A percentile compares a stretch with the other conserved stretches of the same genome.
Conservation (phyloP, 2,329 filamentous ascomycete species). For the Septoria linicola region DNA sequence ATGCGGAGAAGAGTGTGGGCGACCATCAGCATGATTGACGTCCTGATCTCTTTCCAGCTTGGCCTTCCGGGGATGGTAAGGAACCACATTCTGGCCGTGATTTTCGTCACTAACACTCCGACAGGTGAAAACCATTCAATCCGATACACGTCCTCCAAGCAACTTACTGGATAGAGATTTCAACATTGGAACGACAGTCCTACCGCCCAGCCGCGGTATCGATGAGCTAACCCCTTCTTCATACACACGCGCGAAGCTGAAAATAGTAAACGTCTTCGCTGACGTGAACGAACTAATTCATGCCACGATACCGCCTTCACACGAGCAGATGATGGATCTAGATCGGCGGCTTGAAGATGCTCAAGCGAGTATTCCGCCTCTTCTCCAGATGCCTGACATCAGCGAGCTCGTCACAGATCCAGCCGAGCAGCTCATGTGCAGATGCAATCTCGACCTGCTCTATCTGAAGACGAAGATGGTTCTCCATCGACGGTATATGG, state of each 20-base stretch:
- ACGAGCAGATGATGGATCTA: constrained; percentile 42
- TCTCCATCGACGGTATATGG: constrained; percentile 56
- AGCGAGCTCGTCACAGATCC: constrained; percentile 50
- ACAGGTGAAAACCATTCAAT: constrained; percentile 36
- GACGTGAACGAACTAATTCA: constrained; percentile 43
- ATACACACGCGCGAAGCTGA: constrained; percentile 40
- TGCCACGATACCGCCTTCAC: constrained; percentile 37
- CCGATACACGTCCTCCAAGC: constrained; percentile 45
- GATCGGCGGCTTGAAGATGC: constrained; percentile 41
- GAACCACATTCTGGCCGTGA: not conserved
- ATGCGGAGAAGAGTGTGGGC: constrained; percentile 51
- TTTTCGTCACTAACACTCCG: constrained; percentile 1
- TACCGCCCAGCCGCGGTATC: constrained; percentile 40
- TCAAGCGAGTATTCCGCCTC: constrained; percentile 37
- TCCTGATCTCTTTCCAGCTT: constrained; percentile 49
- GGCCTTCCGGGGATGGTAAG: constrained; percentile 52
- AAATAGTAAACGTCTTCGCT: constrained; percentile 40
- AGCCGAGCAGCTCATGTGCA: constrained; percentile 52
- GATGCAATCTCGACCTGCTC: constrained; percentile 53
- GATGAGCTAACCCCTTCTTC: constrained; percentile 38
- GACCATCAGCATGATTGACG: constrained; percentile 46
- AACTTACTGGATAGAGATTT: constrained; percentile 51
- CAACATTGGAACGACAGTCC: constrained; percentile 32
- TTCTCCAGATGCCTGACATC: constrained; percentile 41
- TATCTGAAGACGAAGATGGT: constrained; percentile 54